Evolutionary conservation across 208 protist species (phyloP).

Genomic region (Trypanosoma brucei): DNA sequence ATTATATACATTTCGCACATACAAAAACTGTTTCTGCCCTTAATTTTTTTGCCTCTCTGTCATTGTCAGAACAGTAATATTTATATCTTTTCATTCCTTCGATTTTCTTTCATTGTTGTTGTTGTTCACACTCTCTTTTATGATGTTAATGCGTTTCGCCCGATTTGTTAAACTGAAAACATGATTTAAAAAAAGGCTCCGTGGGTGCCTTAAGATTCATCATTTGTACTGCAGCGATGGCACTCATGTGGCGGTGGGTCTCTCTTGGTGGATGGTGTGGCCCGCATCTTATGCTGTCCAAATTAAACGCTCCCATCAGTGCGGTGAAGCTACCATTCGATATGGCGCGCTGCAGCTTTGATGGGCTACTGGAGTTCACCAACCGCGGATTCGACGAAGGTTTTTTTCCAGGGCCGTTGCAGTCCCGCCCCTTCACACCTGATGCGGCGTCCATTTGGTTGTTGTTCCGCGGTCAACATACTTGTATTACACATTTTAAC

Average conservation of each 20-base stretch:
- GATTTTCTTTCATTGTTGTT: conserved; percentile 1
- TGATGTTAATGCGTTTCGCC: no score
- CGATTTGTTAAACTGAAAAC: no score
- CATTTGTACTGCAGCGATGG: background rate
- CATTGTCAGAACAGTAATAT: background rate
- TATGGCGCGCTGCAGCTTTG: conserved; percentile 74
- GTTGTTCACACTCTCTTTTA: background rate
- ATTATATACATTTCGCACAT: no score
- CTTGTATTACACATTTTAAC: conserved; percentile 81
- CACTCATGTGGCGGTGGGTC: conserved; percentile 63
- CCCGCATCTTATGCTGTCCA: conserved; percentile 68
- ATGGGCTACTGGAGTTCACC: conserved; percentile 68
- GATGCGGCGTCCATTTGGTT: conserved; percentile 72
- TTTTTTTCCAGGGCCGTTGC: conserved; percentile 27
- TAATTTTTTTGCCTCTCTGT: conserved; percentile 1
- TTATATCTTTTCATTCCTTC: conserved; percentile 18
- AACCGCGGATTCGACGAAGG: conserved; percentile 34
- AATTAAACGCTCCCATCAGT: conserved; percentile 45
- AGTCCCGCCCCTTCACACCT: conserved; percentile 25
- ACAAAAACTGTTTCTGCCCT: no score
- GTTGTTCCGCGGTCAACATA: conserved; percentile 73
- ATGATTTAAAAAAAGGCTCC: background rate
- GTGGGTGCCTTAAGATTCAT: background rate
- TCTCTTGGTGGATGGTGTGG: conserved; percentile 84
- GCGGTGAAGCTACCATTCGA: conserved; percentile 72